Base-by-base conservation (phyloP, 2,329 filamentous ascomycete genomes). In the Neofusicoccum laricinum region DNA sequence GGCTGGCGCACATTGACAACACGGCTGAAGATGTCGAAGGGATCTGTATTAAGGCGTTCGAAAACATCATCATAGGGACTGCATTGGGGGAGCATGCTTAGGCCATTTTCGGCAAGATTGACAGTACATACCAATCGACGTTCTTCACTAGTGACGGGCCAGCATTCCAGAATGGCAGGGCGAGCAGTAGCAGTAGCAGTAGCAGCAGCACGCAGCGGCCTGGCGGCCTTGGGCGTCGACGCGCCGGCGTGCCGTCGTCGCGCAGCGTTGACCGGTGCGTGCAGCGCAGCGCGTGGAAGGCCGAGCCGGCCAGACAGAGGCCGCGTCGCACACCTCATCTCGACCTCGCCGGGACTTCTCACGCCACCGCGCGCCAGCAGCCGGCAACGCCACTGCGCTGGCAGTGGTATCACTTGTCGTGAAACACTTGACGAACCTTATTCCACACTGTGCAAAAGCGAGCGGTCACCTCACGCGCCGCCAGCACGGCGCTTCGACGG, bases 1-100 rank as follows among this genome's bases (percentile, higher is more conserved):
- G n/a, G 55, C n/a, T 59, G 55, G 55, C 55, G 41, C 19, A 46
- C 55, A 17, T n/a, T 59, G 55, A 19, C 55, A 38, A 46, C 55
- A 36, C 40, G 55, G 41, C 55, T 59, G 40, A 59, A 46, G 14
- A 41, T 46, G 25, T 59, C 55, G n/a, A 59, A 21, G 21, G 55
- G 46, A 15, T 46, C 55, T 59, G 41, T 59, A 36, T 25, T 59
- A 15, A 32, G 30, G 55, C 55, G 55, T 43, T 21, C 55, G 30
- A 34, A 21, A 12, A 48, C 30, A 19, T 59, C 41, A 14, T 59
- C 40, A 48, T 43, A 15, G 40, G 36, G 38, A 30, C 30, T 3
- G 32, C 14, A 14, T 12, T 19, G 30, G n/a, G 19, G 51, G 19
- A 30, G 38, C 36, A 57, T 43, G 17, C 50, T 40, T n/a, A 40